Conservation (phyloP, 768 basidiomycete genomes). For the Pisolithus albus region DNA sequence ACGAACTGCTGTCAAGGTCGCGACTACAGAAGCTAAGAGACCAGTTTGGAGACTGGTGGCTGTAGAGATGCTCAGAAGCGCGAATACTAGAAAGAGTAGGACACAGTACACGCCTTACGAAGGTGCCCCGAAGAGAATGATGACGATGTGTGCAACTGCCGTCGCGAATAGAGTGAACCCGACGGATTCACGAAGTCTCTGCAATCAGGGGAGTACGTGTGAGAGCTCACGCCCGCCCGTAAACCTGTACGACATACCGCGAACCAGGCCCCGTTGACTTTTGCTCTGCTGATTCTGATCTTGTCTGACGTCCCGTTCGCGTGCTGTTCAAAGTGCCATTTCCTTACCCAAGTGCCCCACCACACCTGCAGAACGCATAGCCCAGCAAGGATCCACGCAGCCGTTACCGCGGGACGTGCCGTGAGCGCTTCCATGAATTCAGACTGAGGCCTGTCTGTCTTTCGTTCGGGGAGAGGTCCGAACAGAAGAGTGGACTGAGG, state of each 20-base stretch:
- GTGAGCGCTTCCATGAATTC: slow-evolving; percentile 66
- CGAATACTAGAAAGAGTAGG: neutral
- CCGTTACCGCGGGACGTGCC: slow-evolving; percentile 47
- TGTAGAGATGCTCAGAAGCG: slow-evolving; percentile 19
- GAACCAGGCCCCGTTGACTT: slow-evolving; percentile 32
- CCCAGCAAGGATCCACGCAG: slow-evolving; percentile 52
- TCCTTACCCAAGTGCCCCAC: slow-evolving; percentile 66
- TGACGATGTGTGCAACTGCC: slow-evolving; percentile 37
- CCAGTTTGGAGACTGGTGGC: slow-evolving; percentile 55
- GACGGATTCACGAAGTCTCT: slow-evolving; percentile 50
- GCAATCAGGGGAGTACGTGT: neutral
- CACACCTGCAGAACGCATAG: slow-evolving; percentile 50
- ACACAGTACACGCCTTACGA: slow-evolving; percentile 40
- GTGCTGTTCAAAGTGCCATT: slow-evolving; percentile 45
- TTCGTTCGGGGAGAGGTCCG: slow-evolving; percentile 26
- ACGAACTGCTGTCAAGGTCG: slow-evolving; percentile 60
- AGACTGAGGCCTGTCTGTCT: slow-evolving; percentile 60
- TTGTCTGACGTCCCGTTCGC: slow-evolving; percentile 38
- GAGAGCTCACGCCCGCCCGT: slow-evolving; percentile 1
- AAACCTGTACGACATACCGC: slow-evolving; percentile 27
- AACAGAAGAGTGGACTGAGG: slow-evolving; percentile 52
- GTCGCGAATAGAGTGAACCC: slow-evolving; percentile 46
- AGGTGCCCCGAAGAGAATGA: slow-evolving; percentile 75
- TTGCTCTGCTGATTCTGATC: slow-evolving; percentile 36
- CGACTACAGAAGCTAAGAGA: slow-evolving; percentile 60